Conservation (phyloP, 148 eudicot species). For the Vaccinium corymbosum region DNA sequence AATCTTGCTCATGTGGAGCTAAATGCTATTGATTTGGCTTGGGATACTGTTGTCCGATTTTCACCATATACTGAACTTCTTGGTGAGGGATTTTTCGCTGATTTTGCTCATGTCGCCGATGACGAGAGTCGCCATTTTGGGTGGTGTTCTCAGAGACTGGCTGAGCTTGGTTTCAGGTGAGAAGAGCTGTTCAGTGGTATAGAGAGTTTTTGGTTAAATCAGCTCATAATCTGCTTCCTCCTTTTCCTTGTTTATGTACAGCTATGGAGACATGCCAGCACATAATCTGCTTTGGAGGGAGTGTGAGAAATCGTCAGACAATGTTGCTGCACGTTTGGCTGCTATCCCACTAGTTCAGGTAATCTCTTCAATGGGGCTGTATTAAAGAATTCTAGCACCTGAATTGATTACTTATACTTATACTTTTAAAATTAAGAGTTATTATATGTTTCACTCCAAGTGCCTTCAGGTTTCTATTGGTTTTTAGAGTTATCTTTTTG, state of each 20-base stretch:
- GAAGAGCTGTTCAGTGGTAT: background rate
- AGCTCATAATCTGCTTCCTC: conserved; percentile 2
- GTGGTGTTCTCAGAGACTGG: conserved; percentile 89
- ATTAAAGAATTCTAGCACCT: background rate
- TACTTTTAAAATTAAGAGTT: background rate
- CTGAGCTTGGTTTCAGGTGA: conserved; percentile 89
- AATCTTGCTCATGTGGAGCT: conserved; percentile 98
- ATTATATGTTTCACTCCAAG: background rate
- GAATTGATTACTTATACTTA: background rate
- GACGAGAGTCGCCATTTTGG: conserved; percentile 97
- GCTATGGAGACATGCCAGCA: conserved; percentile 97
- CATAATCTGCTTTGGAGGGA: conserved; percentile 94
- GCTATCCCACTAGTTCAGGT: conserved; percentile 95
- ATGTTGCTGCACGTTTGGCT: conserved; percentile 86
- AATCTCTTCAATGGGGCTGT: background rate
- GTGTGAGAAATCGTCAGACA: conserved; percentile 80
- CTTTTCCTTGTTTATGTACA: conserved; percentile 18
- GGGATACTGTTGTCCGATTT: conserved; percentile 97
- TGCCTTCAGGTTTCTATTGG: background rate
- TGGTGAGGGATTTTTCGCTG: conserved; percentile 76
- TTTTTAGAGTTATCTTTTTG: background rate
- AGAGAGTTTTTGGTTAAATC: background rate
- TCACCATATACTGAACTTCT: conserved; percentile 67
- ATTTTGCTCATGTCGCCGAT: conserved; percentile 97
- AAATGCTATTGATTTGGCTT: conserved; percentile 91